A percentile compares a stretch with the other conserved stretches of the same genome.
Evolutionary conservation across 2,329 filamentous ascomycete species (phyloP).

Genomic region (Trichophyton rubrum): DNA sequence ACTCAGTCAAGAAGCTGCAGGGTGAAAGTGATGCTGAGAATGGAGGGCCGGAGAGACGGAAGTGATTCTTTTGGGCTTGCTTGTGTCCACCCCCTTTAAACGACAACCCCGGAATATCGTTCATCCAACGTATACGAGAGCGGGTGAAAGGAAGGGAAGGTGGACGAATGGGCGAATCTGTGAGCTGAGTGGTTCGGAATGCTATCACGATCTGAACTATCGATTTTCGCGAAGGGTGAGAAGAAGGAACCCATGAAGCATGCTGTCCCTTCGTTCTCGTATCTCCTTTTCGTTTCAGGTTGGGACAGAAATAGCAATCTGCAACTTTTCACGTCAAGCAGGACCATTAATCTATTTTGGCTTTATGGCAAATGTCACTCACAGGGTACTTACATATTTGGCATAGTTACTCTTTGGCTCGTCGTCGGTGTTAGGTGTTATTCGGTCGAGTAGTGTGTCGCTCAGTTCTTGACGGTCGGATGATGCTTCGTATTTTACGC

Average conservation of each 20-base stretch:
- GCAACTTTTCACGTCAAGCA: neutral
- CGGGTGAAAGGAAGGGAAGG: conserved; percentile 9
- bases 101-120: neutral
- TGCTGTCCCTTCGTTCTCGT: neutral
- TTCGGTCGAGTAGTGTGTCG: neutral
- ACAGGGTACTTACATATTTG: neutral
- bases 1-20: neutral
- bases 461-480: too few relatives aligned
- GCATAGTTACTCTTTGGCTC: neutral
- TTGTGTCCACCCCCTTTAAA: neutral
- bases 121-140: neutral
- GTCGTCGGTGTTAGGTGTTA: neutral
- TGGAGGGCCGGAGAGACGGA: neutral
- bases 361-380: neutral
- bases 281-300: conserved; percentile 4
- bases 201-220: neutral
- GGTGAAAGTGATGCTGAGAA: too few relatives aligned
- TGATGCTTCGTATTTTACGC: too few relatives aligned
- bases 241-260: neutral
- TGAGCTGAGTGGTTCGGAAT: neutral
- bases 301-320: neutral
- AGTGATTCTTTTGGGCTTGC: neutral
- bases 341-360: neutral
- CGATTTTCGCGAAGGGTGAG: neutral
- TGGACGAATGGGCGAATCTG: conserved; percentile 3